Percentiles rank a stretch among this genome's conserved stretches.
Evolutionary conservation across 768 basidiomycete species (phyloP).

Genomic region (Tylopilus sp.): DNA sequence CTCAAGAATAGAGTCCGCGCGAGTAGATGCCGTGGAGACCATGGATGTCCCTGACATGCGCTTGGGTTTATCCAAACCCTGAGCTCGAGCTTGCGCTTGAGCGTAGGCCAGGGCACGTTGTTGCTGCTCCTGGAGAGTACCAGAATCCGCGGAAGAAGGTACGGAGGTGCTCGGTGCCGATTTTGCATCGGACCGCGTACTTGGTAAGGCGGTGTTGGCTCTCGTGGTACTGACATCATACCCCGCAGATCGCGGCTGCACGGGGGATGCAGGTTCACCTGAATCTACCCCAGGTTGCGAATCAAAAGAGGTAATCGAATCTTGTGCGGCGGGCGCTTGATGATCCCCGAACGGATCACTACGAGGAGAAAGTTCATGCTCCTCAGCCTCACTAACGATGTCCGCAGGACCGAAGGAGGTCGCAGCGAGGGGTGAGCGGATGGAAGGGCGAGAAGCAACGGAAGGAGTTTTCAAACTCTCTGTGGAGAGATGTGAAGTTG

Average conservation of each 20-base stretch:
- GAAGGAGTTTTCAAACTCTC: conserved; percentile 44
- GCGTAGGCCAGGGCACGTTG: conserved; percentile 57
- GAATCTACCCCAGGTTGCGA: conserved; percentile 34
- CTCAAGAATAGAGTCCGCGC: conserved; percentile 81
- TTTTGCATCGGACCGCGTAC: conserved; percentile 37
- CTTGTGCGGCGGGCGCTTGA: conserved; percentile 29
- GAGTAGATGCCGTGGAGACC: conserved; percentile 63
- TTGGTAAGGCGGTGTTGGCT: conserved; percentile 55
- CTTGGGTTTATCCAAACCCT: conserved; percentile 43
- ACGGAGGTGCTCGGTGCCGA: conserved; percentile 58
- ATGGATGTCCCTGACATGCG: conserved; percentile 65
- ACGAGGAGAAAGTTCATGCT: conserved; percentile 24
- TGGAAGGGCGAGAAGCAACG: conserved; percentile 37
- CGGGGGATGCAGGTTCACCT: conserved; percentile 38
- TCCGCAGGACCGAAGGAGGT: conserved; percentile 72
- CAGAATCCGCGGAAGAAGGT: conserved; percentile 36
- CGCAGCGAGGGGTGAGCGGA: conserved; percentile 65
- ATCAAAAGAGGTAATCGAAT: conserved; percentile 16
- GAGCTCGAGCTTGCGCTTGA: conserved; percentile 56
- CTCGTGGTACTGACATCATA: conserved; percentile 66
- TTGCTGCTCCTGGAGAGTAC: conserved; percentile 62
- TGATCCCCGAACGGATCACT: conserved; percentile 66
- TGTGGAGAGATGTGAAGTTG: conserved; percentile 23
- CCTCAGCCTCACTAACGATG: conserved; percentile 46
- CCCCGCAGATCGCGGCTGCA: conserved; percentile 54